Base-by-base conservation (phyloP, 805 yeast species). In the Blastobotrys attinorum region DNA sequence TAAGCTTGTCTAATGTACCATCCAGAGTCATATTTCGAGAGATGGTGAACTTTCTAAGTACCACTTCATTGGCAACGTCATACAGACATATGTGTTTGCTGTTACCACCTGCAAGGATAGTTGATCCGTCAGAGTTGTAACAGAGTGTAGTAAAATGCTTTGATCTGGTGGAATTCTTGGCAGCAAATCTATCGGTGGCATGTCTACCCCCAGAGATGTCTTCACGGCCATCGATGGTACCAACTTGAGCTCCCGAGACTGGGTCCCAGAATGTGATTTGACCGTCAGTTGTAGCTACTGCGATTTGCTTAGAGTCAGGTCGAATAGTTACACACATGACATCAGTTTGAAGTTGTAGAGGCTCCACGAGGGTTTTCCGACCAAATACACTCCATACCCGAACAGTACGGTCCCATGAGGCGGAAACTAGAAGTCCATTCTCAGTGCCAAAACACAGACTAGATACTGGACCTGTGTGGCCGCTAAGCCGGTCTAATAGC, bases 401-500 rank as follows among this genome's bases (percentile, higher is more conserved):
- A 15, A 89, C 81, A 3, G 97, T 89, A 53, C 83, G 84, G 65
- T 92, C 98, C 98, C 98, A 92, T 18, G 95, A 83, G 1, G 96
- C 94, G 46, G 92, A 80, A 2, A 95, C 97, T 45, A 92, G 71
- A 11, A 79, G 71, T 2, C 79, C 69, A 39, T 78, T 72, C 47
- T 78, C 83, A 56, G 85, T 94, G 38, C 96, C 95, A 61, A 92
- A 90, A 8, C 90, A 77, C 33, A 92, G 69, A 51, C 87, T 79
- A 1, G 96, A 85, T 2, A 92, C 81, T 1, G 98, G 98, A 2
- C 96, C 98, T 54, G 84, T 95, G 64, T 92, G 98, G 8, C 98
- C 98, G 3, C 89, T 69, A 40, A 92, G 69, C 13, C 85, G 75
- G 58, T 92, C 98, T 43, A 92, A 73, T 39, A 92, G 67, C 60